Evolutionary conservation across 306 rosid genomes (phyloP), one percentile per base, ranked within the genome.

Genomic region (Medicago arabica): DNA sequence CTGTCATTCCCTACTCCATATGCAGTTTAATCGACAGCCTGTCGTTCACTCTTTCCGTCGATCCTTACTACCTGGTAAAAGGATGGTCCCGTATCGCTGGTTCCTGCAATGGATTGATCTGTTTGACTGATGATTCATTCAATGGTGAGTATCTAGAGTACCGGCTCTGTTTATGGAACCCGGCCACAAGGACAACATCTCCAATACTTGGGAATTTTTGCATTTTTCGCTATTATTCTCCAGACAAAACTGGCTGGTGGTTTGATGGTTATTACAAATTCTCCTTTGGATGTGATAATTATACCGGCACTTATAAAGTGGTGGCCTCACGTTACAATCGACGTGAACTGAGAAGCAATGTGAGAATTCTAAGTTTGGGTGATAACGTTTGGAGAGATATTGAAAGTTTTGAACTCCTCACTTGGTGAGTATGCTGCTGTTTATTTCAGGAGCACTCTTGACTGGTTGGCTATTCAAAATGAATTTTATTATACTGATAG

Each of bases 161-260:
- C 14, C 14, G 4, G 3, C 10, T 50, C 0, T 1, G 19, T 6
- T 2, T 50, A 1, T n/a, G 55, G 19, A 50, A 50, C 9, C 57
- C 57, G 6, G 57, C 57, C 1, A n/a, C 57, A 0, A 50, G 19
- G 18, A 50, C 0, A 50, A 50, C 0, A 15, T 50, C 57, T 50
- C 4, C 8, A 15, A 50, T 4, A 4, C 21, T 57, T 57, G 62
- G 60, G 31, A 8, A 47, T 47, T 47, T 47, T 47, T 3, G 28
- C 3, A 2, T n/a, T n/a, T n/a, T n/a, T n/a, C 1, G 2, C 1
- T 21, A 2, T 2, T 1, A 21, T 21, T 21, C 23, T 21, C 23
- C 2, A 21, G 1, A 21, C 1, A 2, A 21, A 1, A 2, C 2
- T 2, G 1, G 1, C 2, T 21, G 1, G 1, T 21, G 1, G 23